Evolutionary conservation across 257 asterid species (phyloP).

Genomic region (Paraleonurus japonicus): DNA sequence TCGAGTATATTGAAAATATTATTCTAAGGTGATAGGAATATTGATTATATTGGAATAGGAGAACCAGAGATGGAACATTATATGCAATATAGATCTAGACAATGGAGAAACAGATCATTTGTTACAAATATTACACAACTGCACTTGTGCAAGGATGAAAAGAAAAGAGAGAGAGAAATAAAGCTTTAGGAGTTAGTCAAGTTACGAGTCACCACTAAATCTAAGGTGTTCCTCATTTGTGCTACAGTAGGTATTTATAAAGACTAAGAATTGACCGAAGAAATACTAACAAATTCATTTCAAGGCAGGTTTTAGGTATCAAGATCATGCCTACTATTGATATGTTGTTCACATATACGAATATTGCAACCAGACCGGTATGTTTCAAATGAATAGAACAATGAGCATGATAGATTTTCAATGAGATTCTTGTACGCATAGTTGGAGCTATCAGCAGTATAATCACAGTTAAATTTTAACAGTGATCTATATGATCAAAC

Average conservation of each 20-base stretch:
- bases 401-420: background rate
- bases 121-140: background rate
- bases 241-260: conserved; percentile 1
- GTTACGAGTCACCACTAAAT: background rate
- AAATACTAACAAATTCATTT: background rate
- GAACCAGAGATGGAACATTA: background rate
- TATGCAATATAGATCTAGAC: background rate
- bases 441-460: background rate
- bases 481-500: background rate
- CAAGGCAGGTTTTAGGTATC: background rate
- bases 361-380: background rate
- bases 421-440: background rate
- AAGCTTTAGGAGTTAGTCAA: background rate
- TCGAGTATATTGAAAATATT: background rate
- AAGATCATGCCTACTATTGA: background rate
- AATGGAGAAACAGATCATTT: background rate
- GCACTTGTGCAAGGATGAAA: background rate
- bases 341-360: background rate
- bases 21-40: background rate
- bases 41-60: background rate
- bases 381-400: background rate
- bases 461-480: background rate
- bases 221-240: background rate
- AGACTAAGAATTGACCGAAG: conserved; percentile 7
- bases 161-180: background rate